Evolutionary conservation across 306 rosid species (phyloP).

Genomic region (Lagenaria siceraria): DNA sequence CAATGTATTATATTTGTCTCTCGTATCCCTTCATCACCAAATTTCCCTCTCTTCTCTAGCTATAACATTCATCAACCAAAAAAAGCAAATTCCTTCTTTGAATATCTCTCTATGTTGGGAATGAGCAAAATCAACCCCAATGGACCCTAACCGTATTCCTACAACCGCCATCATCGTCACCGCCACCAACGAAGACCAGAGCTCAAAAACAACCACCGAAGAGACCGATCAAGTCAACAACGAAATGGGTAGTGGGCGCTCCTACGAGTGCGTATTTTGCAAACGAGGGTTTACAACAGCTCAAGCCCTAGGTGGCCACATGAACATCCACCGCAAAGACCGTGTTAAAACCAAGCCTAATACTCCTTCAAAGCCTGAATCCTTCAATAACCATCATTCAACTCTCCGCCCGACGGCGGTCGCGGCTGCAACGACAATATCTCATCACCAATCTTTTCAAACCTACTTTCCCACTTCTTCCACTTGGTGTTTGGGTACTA

Average conservation of each 20-base stretch:
- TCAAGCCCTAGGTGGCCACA: conserved; percentile 93
- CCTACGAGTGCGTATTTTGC: conserved; percentile 81
- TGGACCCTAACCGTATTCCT: background rate
- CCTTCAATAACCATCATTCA: background rate
- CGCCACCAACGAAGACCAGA: background rate
- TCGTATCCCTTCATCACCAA: background rate
- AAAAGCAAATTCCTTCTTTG: background rate
- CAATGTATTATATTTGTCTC: conserved; percentile 9
- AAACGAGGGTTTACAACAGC: conserved; percentile 83
- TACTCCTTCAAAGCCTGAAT: background rate
- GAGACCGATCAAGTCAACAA: background rate
- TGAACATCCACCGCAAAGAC: conserved; percentile 81
- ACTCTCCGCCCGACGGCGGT: background rate
- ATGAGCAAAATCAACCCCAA: background rate
- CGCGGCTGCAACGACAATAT: no score
- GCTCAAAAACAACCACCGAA: background rate
- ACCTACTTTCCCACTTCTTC: conserved; percentile 21
- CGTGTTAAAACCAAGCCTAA: conserved; percentile 26
- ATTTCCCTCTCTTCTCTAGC: background rate
- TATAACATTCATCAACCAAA: background rate
- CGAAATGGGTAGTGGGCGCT: conserved; percentile 6
- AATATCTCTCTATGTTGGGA: background rate
- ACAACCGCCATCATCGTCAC: background rate
- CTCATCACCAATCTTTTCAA: conserved; percentile 16
- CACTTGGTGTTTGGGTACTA: conserved; percentile 13